Percentiles rank a stretch among this genome's conserved stretches.
Evolutionary conservation across 2,329 filamentous ascomycete species (phyloP).

Genomic region (Hypocreales sp.): DNA sequence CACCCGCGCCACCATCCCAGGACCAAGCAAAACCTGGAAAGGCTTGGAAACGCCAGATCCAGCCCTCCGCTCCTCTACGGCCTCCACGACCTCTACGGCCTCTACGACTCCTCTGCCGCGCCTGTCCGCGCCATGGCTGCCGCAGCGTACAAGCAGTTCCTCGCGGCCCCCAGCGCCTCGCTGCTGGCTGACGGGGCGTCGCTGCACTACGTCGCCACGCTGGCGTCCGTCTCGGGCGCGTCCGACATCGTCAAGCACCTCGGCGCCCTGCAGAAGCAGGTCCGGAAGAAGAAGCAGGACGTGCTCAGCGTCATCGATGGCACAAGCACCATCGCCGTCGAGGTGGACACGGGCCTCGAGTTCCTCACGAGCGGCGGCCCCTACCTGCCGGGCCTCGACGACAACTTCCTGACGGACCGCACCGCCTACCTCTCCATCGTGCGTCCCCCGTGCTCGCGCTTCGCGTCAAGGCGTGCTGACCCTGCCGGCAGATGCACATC

Average conservation of each 20-base stretch:
- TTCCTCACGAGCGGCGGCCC: slow-evolving; percentile 69
- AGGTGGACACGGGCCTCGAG: slow-evolving; percentile 70
- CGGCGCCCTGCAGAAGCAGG: slow-evolving; percentile 49
- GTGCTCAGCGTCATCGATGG: slow-evolving; percentile 62
- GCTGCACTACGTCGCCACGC: slow-evolving; percentile 81
- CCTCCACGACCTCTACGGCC: too few relatives aligned
- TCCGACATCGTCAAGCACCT: slow-evolving; percentile 75
- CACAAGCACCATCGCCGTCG: slow-evolving; percentile 56
- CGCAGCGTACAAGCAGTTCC: slow-evolving; percentile 53
- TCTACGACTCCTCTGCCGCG: neutral
- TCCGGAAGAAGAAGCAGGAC: slow-evolving; percentile 73
- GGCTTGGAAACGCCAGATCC: too few relatives aligned
- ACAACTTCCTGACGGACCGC: slow-evolving; percentile 83
- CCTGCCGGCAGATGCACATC: slow-evolving; percentile 63
- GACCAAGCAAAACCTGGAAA: too few relatives aligned
- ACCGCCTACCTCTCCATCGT: slow-evolving; percentile 70
- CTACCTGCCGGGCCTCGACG: slow-evolving; percentile 79
- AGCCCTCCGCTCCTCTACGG: too few relatives aligned
- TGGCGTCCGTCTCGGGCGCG: slow-evolving; percentile 55
- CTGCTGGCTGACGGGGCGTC: slow-evolving; percentile 50
- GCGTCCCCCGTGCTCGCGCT: too few relatives aligned
- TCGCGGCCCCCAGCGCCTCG: slow-evolving; percentile 48
- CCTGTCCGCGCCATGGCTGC: slow-evolving; percentile 20
- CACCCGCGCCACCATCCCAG: too few relatives aligned
- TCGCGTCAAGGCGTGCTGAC: too few relatives aligned